phyloP scores from a whole-genome alignment of 2,329 filamentous ascomycete genomes.

The Aspergillus fijiensis region DNA sequence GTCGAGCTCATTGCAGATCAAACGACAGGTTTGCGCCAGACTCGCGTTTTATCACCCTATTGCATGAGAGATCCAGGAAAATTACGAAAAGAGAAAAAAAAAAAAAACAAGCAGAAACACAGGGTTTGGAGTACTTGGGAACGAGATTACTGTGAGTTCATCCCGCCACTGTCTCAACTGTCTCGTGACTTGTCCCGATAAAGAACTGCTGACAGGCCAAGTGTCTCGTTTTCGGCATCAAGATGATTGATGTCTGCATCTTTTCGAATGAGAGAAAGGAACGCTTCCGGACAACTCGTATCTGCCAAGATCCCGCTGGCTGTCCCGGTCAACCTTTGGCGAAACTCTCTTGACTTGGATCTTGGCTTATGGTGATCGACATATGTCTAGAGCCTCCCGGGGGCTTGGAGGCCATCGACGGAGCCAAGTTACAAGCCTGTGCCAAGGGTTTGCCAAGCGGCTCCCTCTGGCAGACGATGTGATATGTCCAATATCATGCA shows the following conservation, averaged over 20 bases:
- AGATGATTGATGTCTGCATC: not conserved
- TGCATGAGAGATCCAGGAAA: not conserved
- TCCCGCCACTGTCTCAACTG: not conserved
- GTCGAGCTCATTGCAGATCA: not conserved
- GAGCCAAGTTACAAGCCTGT: not conserved
- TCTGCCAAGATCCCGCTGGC: conserved; percentile 1
- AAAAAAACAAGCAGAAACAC: not conserved
- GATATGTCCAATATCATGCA: conserved; percentile 14
- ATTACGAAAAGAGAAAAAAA: not conserved
- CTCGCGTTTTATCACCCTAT: not conserved
- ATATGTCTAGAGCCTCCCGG: conserved; percentile 3
- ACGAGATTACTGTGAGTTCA: not conserved
- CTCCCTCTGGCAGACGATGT: conserved; percentile 7
- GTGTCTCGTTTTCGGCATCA: not conserved
- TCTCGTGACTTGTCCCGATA: not conserved
- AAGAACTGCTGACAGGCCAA: not conserved
- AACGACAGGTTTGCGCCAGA: not conserved
- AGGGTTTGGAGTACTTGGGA: not conserved
- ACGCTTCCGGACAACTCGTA: not conserved
- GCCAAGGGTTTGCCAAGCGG: conserved; percentile 15
- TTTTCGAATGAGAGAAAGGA: not conserved
- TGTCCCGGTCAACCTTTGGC: not conserved
- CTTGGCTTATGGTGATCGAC: conserved; percentile 16
- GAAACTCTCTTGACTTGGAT: not conserved
- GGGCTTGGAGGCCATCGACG: conserved; percentile 7